Percentiles rank a stretch among this genome's conserved stretches.
Conservation (phyloP, 768 basidiomycete genomes). For the Leccinum subgranulosum region DNA sequence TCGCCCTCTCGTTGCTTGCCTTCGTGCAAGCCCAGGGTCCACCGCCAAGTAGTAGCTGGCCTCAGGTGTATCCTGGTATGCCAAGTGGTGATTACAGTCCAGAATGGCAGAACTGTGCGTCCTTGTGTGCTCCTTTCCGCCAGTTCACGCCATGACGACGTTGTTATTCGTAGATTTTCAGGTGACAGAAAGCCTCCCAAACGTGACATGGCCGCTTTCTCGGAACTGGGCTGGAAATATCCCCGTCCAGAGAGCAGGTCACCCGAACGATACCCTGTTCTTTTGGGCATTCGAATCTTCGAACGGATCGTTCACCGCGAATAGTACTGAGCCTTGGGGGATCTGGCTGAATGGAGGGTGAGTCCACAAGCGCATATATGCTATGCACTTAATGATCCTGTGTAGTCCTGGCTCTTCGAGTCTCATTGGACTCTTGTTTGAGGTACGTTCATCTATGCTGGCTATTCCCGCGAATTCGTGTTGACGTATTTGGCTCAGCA, state of each 20-base stretch:
- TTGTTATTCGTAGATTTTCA: slow-evolving; percentile 46
- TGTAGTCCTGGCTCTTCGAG: slow-evolving; percentile 65
- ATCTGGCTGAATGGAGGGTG: slow-evolving; percentile 75
- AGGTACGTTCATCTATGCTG: slow-evolving; percentile 36
- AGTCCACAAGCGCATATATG: slow-evolving; percentile 10
- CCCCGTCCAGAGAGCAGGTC: slow-evolving; percentile 55
- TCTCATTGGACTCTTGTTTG: slow-evolving; percentile 57
- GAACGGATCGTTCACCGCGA: slow-evolving; percentile 50
- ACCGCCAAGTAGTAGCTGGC: slow-evolving; percentile 24
- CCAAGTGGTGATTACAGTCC: slow-evolving; percentile 47
- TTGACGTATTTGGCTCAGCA: slow-evolving; percentile 39
- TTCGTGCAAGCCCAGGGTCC: neutral
- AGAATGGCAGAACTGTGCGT: slow-evolving; percentile 61
- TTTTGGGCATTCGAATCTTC: slow-evolving; percentile 61
- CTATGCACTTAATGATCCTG: neutral
- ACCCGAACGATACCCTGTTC: slow-evolving; percentile 65
- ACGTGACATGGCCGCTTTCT: slow-evolving; percentile 48
- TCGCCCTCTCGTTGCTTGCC: neutral
- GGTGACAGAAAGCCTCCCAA: slow-evolving; percentile 55
- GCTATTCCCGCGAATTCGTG: neutral
- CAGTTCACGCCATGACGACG: neutral
- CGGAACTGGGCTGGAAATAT: slow-evolving; percentile 63
- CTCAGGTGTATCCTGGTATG: slow-evolving; percentile 41
- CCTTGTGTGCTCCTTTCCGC: too few species aligned
- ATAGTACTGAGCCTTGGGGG: slow-evolving; percentile 53